phyloP scores from a whole-genome alignment of 805 yeast species.

The Saccharomycopsis lassenensis region DNA sequence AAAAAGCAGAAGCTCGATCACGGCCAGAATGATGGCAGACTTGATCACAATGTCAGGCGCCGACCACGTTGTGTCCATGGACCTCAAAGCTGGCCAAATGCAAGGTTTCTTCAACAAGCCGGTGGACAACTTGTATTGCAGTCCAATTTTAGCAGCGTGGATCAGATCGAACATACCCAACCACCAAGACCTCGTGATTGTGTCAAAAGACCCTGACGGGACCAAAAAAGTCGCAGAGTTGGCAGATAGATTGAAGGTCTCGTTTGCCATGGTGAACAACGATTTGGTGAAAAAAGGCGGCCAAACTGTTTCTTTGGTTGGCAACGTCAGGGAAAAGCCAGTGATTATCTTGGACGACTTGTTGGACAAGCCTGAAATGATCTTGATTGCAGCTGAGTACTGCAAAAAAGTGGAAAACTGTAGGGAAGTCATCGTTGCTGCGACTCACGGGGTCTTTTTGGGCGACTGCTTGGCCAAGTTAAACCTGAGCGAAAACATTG shows the following conservation, averaged over 20 bases:
- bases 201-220: slow-evolving; percentile 98
- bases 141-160: slow-evolving; percentile 95
- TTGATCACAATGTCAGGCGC: slow-evolving; percentile 97
- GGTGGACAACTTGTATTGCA: slow-evolving; percentile 92
- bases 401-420: slow-evolving; percentile 50
- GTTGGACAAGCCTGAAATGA: slow-evolving; percentile 47
- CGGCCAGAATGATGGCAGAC: slow-evolving; percentile 97
- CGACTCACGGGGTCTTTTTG: slow-evolving; percentile 50
- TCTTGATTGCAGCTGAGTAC: slow-evolving; percentile 46
- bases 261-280: slow-evolving; percentile 98
- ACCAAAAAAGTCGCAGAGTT: slow-evolving; percentile 95
- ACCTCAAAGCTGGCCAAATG: slow-evolving; percentile 93
- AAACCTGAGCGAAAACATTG: slow-evolving; percentile 34
- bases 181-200: slow-evolving; percentile 84
- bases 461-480: slow-evolving; percentile 45
- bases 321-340: slow-evolving; percentile 45
- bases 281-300: too few relatives aligned
- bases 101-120: slow-evolving; percentile 98
- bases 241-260: slow-evolving; percentile 92
- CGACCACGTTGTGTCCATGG: slow-evolving; percentile 97
- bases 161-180: slow-evolving; percentile 81
- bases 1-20: slow-evolving; percentile 96
- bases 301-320: too few relatives aligned
- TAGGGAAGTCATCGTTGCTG: slow-evolving; percentile 43
- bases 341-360: slow-evolving; percentile 54